Percentiles rank a stretch among this genome's conserved stretches.
phyloP scores from a whole-genome alignment of 1,284 basidiomycete genomes.

The Termitomyces sp. region DNA sequence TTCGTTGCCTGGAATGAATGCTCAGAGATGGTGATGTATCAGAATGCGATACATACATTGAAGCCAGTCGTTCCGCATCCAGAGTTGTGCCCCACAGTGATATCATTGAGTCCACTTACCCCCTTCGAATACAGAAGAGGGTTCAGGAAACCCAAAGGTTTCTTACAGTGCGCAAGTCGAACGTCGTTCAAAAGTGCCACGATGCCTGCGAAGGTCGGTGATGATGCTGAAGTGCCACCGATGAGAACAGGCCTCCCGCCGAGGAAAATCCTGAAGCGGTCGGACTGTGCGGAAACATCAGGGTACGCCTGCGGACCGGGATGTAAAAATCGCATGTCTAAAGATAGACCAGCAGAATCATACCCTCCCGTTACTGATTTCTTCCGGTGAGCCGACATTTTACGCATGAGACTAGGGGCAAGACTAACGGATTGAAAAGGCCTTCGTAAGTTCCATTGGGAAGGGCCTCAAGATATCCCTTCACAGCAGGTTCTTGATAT shows the following conservation, averaged over 20 bases:
- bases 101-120: constrained; percentile 45
- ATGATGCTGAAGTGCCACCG: constrained; percentile 53
- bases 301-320: constrained; percentile 37
- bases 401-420: background rate
- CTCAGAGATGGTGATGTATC: background rate
- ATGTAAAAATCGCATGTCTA: background rate
- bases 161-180: constrained; percentile 38
- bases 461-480: constrained; percentile 39
- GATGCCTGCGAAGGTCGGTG: constrained; percentile 52
- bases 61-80: constrained; percentile 53
- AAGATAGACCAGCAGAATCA: constrained; percentile 8
- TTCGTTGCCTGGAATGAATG: constrained; percentile 31
- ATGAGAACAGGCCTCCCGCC: constrained; percentile 33
- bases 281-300: constrained; percentile 56
- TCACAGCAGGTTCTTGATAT: constrained; percentile 46
- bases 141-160: constrained; percentile 57
- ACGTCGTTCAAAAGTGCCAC: constrained; percentile 64
- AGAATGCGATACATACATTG: constrained; percentile 29
- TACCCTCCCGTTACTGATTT: constrained; percentile 26
- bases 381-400: background rate
- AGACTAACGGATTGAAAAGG: constrained; percentile 50
- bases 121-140: constrained; percentile 49
- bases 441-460: constrained; percentile 47
- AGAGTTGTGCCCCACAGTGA: constrained; percentile 47
- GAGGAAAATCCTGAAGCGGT: constrained; percentile 40